Base-by-base conservation (phyloP, 2,329 filamentous ascomycete species). In the Fusarium citri region DNA sequence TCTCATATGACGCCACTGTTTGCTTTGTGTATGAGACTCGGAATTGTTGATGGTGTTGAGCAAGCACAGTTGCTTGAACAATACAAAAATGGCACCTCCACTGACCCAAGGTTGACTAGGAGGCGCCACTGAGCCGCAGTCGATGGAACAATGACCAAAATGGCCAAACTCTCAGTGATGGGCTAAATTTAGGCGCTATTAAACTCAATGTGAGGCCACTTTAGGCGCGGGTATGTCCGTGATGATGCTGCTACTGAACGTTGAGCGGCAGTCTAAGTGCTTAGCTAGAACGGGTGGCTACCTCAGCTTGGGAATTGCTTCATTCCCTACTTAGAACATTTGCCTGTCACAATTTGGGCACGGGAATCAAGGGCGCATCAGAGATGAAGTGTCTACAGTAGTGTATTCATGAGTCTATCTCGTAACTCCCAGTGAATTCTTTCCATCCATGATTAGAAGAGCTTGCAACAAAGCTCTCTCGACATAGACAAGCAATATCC, bases 371-470 rank as follows among this genome's bases (percentile, higher is more conserved):
- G 28, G 28, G 18, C 6, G 14, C 45, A 37, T 59, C 59, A 18
- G 18, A 51, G 6, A 4, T 7, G 23, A 41, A 51, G 31, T 41
- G 8, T 51, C 18, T 41, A 51, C 49, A 51, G 31, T 61, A 61
- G n/a, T 55, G 25, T 60, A 48, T 56, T 50, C 26, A 26, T 46
- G 26, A 22, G 53, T 64, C 64, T 68, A 64, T 64, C 50, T 30
- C n/a, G 15, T 31, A 30, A 18, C 30, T 42, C 63, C 42, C 8
- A 12, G 31, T 22, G n/a, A n/a, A 51, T 41, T 34, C 49, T 26
- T 31, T 54, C 47, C 42, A 41, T 50, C 34, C 26, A 34, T 49
- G 42, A 28, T 34, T 28, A n/a, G 41, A 23, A 45, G 43, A 25
- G 41, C 42, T 62, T 30, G 18, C 23, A 23, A 23, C 42, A 45